These are phyloP conservation scores for Pecoramyces ruminantium DNA, from an alignment of 192 early-diverging fungal species.

Conservation along the genomic window DNA sequence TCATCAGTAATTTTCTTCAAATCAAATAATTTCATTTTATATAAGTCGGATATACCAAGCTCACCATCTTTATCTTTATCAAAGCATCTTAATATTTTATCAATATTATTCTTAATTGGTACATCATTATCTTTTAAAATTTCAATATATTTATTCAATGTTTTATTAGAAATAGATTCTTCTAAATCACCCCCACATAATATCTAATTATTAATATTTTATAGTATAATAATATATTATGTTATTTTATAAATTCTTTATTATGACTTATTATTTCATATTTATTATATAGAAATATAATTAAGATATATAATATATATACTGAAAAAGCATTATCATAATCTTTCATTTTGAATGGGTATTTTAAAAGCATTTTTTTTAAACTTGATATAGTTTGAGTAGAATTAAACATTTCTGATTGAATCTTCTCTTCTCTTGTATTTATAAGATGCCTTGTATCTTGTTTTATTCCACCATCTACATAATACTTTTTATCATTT, in stretches of 20 bases:
- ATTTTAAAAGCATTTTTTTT: background rate
- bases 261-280: too few relatives aligned
- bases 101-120: background rate
- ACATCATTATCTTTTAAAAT: background rate
- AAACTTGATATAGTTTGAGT: background rate
- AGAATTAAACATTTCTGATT: background rate
- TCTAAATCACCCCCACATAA: background rate
- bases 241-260: too few relatives aligned
- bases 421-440: background rate
- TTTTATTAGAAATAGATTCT: background rate
- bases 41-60: background rate
- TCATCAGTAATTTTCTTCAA: background rate
- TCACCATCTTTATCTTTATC: background rate
- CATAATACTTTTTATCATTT: background rate
- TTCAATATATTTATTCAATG: background rate
- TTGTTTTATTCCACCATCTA: background rate
- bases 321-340: background rate
- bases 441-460: background rate
- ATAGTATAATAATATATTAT: too few relatives aligned
- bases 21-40: background rate
- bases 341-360: background rate
- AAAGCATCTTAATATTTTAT: background rate
- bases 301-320: background rate
- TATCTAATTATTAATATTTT: background rate
- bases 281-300: too few relatives aligned